These are phyloP conservation scores for Tremella mesenterica DNA, from an alignment of 768 basidiomycete genomes.

Conservation along the genomic window DNA sequence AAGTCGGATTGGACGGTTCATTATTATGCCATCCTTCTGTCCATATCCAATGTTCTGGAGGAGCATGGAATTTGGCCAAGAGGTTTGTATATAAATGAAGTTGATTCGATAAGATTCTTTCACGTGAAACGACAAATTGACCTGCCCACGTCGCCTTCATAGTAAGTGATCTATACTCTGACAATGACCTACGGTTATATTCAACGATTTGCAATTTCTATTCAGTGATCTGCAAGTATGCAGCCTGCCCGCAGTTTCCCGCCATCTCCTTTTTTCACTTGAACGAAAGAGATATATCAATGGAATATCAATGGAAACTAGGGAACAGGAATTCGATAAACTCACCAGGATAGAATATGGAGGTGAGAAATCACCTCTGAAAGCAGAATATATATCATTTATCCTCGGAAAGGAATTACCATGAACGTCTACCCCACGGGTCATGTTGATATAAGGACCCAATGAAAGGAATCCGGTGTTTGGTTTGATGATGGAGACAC, in stretches of 20 bases:
- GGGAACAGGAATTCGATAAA: not conserved
- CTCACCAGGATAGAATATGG: conserved; percentile 17
- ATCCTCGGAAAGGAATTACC: conserved; percentile 35
- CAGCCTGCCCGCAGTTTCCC: too few species aligned
- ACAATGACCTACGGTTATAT: too few species aligned
- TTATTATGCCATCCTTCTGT: conserved; percentile 34
- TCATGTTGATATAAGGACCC: conserved; percentile 33
- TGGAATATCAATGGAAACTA: conserved; percentile 7
- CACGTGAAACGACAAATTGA: conserved; percentile 38
- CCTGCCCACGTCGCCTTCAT: conserved; percentile 38
- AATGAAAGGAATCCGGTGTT: conserved; percentile 40
- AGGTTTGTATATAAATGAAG: conserved; percentile 27
- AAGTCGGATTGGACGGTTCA: conserved; percentile 26
- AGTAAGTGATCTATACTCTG: too few species aligned
- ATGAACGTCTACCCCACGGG: conserved; percentile 30
- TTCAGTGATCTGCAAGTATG: too few species aligned
- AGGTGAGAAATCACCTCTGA: conserved; percentile 34
- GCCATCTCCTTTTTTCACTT: too few species aligned
- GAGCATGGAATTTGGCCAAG: conserved; percentile 25
- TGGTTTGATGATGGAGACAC: conserved; percentile 17
- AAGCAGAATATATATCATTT: conserved; percentile 38
- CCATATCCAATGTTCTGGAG: conserved; percentile 33
- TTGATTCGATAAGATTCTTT: conserved; percentile 30
- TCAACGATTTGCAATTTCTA: too few species aligned
- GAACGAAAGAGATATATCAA: too few species aligned